Conservation (phyloP, 441 rosid genomes). For the Erodium trifolium region DNA sequence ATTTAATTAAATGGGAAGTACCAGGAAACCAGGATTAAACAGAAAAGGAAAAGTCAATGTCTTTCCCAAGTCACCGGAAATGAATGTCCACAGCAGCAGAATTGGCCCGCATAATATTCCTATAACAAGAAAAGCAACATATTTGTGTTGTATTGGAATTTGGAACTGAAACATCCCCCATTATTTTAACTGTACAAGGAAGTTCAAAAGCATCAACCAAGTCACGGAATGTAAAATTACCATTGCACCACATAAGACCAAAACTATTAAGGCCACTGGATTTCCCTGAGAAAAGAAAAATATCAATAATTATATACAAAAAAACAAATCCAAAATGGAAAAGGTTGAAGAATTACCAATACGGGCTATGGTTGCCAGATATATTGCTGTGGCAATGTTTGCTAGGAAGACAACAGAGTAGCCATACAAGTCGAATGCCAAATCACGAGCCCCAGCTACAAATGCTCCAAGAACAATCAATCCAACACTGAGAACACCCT, state of each 20-base stretch:
- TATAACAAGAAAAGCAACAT: slow-evolving; percentile 27
- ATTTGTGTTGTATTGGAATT: not conserved
- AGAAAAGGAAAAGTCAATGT: slow-evolving; percentile 56
- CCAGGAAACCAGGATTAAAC: slow-evolving; percentile 75
- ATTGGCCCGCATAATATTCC: slow-evolving; percentile 78
- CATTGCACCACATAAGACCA: slow-evolving; percentile 99
- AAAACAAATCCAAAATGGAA: slow-evolving; percentile 15
- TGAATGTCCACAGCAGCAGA: slow-evolving; percentile 71
- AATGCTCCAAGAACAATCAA: slow-evolving; percentile 81
- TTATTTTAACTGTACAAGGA: not conserved
- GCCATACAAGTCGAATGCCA: slow-evolving; percentile 85
- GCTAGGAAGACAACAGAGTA: slow-evolving; percentile 78
- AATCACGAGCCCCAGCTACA: slow-evolving; percentile 91
- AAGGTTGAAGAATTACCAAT: slow-evolving; percentile 43
- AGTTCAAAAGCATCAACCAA: not conserved
- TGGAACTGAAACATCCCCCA: not conserved
- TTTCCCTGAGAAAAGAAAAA: slow-evolving; percentile 54
- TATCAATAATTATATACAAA: slow-evolving; percentile 5
- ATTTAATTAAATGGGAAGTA: slow-evolving; percentile 22
- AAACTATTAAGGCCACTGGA: slow-evolving; percentile 94
- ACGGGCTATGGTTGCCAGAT: slow-evolving; percentile 82
- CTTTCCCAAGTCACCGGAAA: slow-evolving; percentile 61
- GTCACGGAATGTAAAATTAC: slow-evolving; percentile 29
- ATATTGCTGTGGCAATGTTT: slow-evolving; percentile 80
- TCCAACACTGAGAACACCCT: slow-evolving; percentile 74